Conservation (phyloP, 352 stramenopile species). For the Globisporangium cederbergense region DNA sequence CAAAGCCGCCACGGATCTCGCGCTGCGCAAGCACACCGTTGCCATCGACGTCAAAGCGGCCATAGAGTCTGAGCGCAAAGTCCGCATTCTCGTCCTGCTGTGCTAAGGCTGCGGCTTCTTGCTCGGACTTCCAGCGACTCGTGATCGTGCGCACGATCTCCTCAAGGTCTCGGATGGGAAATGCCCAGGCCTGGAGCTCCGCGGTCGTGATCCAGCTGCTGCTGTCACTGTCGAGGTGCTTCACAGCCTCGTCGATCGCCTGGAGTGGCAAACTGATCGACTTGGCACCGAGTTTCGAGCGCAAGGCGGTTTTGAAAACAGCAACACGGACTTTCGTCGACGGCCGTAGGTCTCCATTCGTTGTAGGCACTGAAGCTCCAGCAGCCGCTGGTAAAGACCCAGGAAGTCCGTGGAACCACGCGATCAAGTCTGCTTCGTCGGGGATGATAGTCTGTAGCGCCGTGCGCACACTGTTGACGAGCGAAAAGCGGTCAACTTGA, state of each 20-base stretch:
- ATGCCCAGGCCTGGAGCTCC: conserved; percentile 50
- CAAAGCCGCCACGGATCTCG: conserved; percentile 52
- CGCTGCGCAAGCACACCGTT: conserved; percentile 56
- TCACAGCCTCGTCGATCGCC: conserved; percentile 34
- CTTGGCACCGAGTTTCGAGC: conserved; percentile 14
- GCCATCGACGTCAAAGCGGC: conserved; percentile 48
- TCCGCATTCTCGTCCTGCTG: background rate
- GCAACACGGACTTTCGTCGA: conserved; percentile 47
- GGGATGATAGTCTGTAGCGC: conserved; percentile 12
- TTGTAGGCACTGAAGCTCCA: background rate
- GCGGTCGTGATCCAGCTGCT: conserved; percentile 69
- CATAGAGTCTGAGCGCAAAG: conserved; percentile 36
- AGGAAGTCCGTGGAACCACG: conserved; percentile 49
- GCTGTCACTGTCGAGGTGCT: conserved; percentile 46
- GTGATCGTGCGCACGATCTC: conserved; percentile 44
- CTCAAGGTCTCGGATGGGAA: conserved; percentile 57
- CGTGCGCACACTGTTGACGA: conserved; percentile 25
- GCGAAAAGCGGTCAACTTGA: conserved; percentile 10
- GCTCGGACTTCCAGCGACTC: conserved; percentile 27
- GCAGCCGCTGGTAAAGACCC: conserved; percentile 23
- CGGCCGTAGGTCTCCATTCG: background rate
- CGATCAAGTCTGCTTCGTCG: conserved; percentile 24
- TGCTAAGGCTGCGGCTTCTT: background rate
- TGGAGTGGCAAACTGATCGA: conserved; percentile 17
- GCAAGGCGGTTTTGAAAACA: conserved; percentile 59